Conservation (phyloP, 2,329 filamentous ascomycete genomes). For the Pseudodiploospora longispora region DNA sequence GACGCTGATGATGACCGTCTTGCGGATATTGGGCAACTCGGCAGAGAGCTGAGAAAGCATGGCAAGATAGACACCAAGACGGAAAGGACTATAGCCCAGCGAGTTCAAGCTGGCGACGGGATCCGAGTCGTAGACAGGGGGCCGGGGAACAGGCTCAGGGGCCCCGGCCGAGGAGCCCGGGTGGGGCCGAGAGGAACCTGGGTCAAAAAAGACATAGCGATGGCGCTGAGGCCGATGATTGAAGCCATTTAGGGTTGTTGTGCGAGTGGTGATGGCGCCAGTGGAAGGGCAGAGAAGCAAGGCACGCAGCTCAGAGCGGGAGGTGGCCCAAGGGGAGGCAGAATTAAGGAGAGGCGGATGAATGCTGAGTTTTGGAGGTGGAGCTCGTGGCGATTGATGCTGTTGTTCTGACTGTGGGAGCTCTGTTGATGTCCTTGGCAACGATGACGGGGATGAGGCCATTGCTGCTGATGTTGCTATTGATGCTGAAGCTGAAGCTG, state of each 20-base stretch:
- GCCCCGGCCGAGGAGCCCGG: slow-evolving; percentile 2
- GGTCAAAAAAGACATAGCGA: slow-evolving; percentile 58
- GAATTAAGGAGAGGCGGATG: slow-evolving; percentile 65
- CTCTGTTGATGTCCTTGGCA: too few species aligned
- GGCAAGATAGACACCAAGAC: slow-evolving; percentile 49
- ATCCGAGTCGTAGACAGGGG: neutral
- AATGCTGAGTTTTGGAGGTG: slow-evolving; percentile 35
- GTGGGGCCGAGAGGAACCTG: slow-evolving; percentile 16
- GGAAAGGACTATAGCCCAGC: slow-evolving; percentile 63
- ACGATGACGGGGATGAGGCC: neutral
- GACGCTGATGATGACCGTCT: slow-evolving; percentile 62
- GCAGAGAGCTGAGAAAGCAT: slow-evolving; percentile 43
- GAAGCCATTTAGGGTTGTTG: slow-evolving; percentile 58
- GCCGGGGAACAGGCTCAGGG: neutral
- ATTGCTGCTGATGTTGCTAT: too few species aligned
- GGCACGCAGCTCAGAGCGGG: slow-evolving; percentile 47
- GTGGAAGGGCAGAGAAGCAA: slow-evolving; percentile 56
- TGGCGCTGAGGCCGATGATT: slow-evolving; percentile 49
- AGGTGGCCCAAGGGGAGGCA: slow-evolving; percentile 68
- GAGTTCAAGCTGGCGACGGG: slow-evolving; percentile 53
- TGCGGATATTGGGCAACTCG: slow-evolving; percentile 22
- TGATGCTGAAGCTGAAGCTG: too few species aligned
- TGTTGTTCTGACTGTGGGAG: too few species aligned
- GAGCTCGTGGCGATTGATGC: slow-evolving; percentile 5
- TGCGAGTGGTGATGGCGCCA: slow-evolving; percentile 68